Evolutionary conservation across 2,329 filamentous ascomycete genomes (phyloP).

Genomic region (Neophaeococcomyces aloes): DNA sequence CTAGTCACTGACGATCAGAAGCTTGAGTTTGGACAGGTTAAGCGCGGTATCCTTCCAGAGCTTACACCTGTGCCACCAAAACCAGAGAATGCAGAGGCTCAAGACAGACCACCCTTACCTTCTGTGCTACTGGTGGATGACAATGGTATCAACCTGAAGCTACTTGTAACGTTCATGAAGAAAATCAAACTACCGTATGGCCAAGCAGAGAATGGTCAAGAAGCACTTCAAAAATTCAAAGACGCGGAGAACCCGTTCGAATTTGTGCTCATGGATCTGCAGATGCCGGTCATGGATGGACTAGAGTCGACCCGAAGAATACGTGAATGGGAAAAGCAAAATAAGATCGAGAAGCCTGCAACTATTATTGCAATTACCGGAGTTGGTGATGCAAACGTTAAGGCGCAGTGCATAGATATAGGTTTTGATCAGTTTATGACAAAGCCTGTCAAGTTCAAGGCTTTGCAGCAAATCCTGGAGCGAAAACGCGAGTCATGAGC

Average conservation of each 20-base stretch:
- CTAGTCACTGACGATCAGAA: not conserved
- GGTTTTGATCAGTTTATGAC: conserved; percentile 39
- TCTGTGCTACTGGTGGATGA: conserved; percentile 37
- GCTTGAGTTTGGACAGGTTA: not conserved
- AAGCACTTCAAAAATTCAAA: conserved; percentile 32
- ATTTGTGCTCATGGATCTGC: conserved; percentile 40
- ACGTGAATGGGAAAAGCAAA: conserved; percentile 31
- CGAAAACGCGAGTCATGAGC: not conserved
- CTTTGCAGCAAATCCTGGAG: conserved; percentile 30
- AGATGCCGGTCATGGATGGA: conserved; percentile 40
- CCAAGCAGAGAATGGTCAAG: conserved; percentile 34
- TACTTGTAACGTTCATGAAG: conserved; percentile 35
- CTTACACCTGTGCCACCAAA: not conserved
- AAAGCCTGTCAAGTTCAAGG: conserved; percentile 37
- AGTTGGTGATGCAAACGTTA: conserved; percentile 31
- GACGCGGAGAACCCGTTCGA: conserved; percentile 28
- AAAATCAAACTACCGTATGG: conserved; percentile 28
- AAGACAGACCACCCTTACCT: conserved; percentile 1
- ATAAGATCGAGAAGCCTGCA: conserved; percentile 24
- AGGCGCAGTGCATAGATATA: conserved; percentile 33
- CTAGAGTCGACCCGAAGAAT: conserved; percentile 40
- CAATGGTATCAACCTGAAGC: conserved; percentile 36
- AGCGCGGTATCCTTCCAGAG: not conserved
- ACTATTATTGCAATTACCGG: conserved; percentile 39
- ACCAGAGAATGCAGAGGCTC: not conserved